phyloP scores from a whole-genome alignment of 2,329 filamentous ascomycete genomes.

The Plenodomus tracheiphilus region DNA sequence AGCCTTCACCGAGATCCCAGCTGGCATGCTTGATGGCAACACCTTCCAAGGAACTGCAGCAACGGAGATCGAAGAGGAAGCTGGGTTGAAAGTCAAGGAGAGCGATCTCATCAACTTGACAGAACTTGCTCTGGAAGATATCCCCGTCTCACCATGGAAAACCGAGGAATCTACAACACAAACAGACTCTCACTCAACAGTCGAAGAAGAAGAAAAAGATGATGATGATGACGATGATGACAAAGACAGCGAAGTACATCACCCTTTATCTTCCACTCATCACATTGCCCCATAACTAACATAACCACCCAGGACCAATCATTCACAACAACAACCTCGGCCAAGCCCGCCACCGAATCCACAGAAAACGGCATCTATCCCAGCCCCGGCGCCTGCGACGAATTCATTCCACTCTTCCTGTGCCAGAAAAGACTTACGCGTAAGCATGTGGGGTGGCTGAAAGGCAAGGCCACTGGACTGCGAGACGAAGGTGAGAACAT shows the following conservation, averaged over 20 bases:
- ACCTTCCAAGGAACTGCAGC: slow-evolving; percentile 59
- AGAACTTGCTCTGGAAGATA: slow-evolving; percentile 46
- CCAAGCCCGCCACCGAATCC: background rate
- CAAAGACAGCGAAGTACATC: background rate
- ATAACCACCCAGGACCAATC: background rate
- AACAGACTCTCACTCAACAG: slow-evolving; percentile 3
- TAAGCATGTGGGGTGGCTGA: slow-evolving; percentile 53
- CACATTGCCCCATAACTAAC: background rate
- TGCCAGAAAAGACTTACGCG: slow-evolving; percentile 57
- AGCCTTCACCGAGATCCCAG: slow-evolving; percentile 60
- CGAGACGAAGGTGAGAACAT: slow-evolving; percentile 62
- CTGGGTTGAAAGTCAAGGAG: slow-evolving; percentile 54
- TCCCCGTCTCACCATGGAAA: background rate
- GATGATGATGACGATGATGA: background rate
- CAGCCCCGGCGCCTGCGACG: slow-evolving; percentile 60
- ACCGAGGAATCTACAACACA: background rate
- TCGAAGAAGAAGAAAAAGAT: background rate
- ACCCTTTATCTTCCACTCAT: background rate
- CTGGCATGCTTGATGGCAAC: slow-evolving; percentile 63
- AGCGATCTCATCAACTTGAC: slow-evolving; percentile 60
- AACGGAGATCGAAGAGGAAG: slow-evolving; percentile 62
- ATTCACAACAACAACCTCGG: background rate
- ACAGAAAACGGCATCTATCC: slow-evolving; percentile 54
- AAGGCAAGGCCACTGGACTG: slow-evolving; percentile 59
- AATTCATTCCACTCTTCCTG: slow-evolving; percentile 61